Percentiles rank a stretch among this genome's conserved stretches.
Conservation (phyloP, 2,329 filamentous ascomycete genomes). For the Elsinoe necatrix region DNA sequence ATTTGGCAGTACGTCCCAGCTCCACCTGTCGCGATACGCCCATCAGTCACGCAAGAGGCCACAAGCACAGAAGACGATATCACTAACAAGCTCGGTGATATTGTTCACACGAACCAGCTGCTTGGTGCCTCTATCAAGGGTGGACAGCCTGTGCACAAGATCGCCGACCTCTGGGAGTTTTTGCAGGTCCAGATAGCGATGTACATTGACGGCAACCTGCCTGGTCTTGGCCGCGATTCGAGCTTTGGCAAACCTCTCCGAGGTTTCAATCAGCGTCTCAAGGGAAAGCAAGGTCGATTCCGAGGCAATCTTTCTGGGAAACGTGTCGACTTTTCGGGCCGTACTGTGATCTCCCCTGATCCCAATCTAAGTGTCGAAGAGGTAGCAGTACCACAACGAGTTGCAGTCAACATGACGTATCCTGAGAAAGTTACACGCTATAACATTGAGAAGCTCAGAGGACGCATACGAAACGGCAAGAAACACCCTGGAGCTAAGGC, state of each 20-base stretch:
- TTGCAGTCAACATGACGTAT: constrained; percentile 95
- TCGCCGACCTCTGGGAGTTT: constrained; percentile 99
- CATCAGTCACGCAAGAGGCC: constrained; percentile 85
- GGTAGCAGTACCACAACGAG: constrained; percentile 80
- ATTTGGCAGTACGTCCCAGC: constrained; percentile 95
- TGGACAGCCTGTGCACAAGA: constrained; percentile 74
- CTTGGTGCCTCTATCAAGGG: constrained; percentile 75
- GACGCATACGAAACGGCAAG: constrained; percentile 66
- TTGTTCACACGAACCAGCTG: constrained; percentile 82
- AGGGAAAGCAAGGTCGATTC: constrained; percentile 96
- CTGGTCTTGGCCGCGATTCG: constrained; percentile 72
- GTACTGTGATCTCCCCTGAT: constrained; percentile 95
- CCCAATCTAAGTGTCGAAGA: constrained; percentile 90
- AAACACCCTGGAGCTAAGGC: constrained; percentile 84
- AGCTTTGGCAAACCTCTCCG: constrained; percentile 82
- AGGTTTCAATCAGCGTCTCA: constrained; percentile 89
- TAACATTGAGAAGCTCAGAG: constrained; percentile 73
- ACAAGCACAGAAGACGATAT: constrained; percentile 94
- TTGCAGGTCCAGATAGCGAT: constrained; percentile 90
- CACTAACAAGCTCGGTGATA: constrained; percentile 93
- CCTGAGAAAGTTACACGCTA: constrained; percentile 78
- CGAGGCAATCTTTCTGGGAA: constrained; percentile 95
- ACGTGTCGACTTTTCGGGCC: constrained; percentile 94
- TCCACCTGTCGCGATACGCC: constrained; percentile 86
- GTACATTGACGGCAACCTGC: constrained; percentile 96